Conservation (phyloP, 2,329 filamentous ascomycete species). For the Rhinocladiella similis region DNA sequence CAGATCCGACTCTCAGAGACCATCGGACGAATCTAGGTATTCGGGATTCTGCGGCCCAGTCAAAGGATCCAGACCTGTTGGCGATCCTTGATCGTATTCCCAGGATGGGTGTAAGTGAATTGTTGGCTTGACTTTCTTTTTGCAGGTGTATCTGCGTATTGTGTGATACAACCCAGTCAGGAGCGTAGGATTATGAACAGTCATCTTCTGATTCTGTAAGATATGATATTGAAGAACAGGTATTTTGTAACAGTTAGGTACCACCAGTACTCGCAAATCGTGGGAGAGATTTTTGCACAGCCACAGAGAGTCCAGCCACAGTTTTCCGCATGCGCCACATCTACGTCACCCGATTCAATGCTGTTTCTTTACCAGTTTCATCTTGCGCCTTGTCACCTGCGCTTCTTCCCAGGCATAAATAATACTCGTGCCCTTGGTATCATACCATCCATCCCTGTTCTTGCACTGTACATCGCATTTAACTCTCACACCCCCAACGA, state of each 20-base stretch:
- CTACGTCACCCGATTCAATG: too few species aligned
- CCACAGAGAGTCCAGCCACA: too few species aligned
- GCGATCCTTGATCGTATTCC: constrained; percentile 7
- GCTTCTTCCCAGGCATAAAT: too few species aligned
- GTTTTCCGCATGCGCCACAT: too few species aligned
- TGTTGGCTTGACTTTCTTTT: constrained; percentile 7
- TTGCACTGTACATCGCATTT: too few species aligned
- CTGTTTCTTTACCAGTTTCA: too few species aligned
- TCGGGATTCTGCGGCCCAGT: constrained; percentile 11
- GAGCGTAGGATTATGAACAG: background rate
- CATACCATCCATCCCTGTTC: too few species aligned
- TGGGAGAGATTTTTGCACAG: too few species aligned
- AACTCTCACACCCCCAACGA: too few species aligned
- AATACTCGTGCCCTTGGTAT: too few species aligned
- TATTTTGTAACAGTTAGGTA: background rate
- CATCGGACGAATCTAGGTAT: constrained; percentile 6
- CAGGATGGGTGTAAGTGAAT: constrained; percentile 13
- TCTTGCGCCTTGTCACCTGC: too few species aligned
- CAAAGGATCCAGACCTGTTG: constrained; percentile 14
- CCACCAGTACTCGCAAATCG: too few species aligned
- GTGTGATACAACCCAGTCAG: background rate
- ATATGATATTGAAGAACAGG: background rate
- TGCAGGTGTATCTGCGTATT: background rate
- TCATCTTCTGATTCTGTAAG: background rate
- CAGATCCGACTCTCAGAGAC: constrained; percentile 16